Evolutionary conservation across 441 rosid species (phyloP), one percentile per base, ranked within the genome.

Genomic region (Populus hybrid): DNA sequence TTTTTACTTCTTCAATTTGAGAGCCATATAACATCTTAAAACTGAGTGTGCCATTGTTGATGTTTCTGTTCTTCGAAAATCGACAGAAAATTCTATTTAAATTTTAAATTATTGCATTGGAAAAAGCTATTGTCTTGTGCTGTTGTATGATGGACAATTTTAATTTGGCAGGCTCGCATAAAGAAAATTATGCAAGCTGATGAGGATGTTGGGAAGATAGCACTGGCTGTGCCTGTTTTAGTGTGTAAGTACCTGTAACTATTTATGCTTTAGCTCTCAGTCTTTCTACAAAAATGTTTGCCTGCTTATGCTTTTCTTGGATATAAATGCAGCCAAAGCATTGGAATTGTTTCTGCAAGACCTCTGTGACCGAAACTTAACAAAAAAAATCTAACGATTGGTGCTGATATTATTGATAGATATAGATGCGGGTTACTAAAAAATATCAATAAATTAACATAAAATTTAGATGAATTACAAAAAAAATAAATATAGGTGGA

Each of bases 151-250:
- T 75, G 66, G 67, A 74, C 20, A 79, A 57, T 53, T 61, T 77
- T 70, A 24, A 46, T 77, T 78, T 75, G 72, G 67, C 95, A 95
- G 99, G 97, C 98, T 72, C 91, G 98, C 24, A 93, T 95, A 28
- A 95, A 95, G 73, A 95, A 95, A 81, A 95, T 95, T 80, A 95
- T 95, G 99, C 99, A 95, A 90, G 96, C 98, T 73, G 99, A 95
- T 78, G 99, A 95, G 81, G 99, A 95, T 86, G 97, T 95, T 70
- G 99, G 99, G 85, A 95, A 95, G 86, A 95, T 95, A 74, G 99
- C 99, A 11, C 79, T 89, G 77, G 97, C 99, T 1, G 99, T 95
- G 65, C 99, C 98, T 81, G 98, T 95, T 85, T 85, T 95, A 84
- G 99, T 95, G 77, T 95, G 99, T 95, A 80, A 91, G 99, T 91